These are phyloP conservation scores for Iris macrosiphon DNA, from an alignment of 106 monocot genomes.

Conservation along the genomic window DNA sequence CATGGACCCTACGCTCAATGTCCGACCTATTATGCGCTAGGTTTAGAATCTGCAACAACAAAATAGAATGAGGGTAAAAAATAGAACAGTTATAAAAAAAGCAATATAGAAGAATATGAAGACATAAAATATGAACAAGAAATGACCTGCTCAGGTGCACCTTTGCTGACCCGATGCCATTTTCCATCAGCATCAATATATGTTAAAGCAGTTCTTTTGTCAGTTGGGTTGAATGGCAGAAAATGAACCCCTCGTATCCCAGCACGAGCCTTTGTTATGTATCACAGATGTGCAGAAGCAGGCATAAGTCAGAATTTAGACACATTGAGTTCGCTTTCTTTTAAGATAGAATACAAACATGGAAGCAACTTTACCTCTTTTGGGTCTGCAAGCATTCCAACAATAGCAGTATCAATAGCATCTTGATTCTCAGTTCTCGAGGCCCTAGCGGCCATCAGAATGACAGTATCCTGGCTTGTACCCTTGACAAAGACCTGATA, in stretches of 20 bases:
- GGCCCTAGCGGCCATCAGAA: constrained; percentile 32
- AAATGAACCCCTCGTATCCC: constrained; percentile 60
- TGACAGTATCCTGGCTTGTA: constrained; percentile 13
- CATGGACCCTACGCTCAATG: constrained; percentile 89
- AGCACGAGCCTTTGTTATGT: constrained; percentile 29
- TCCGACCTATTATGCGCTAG: constrained; percentile 91
- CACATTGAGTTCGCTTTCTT: no score
- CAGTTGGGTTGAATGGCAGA: constrained; percentile 62
- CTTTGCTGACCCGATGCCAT: constrained; percentile 58
- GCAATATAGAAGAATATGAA: constrained; percentile 1
- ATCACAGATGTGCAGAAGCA: not conserved
- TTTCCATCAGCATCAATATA: constrained; percentile 39
- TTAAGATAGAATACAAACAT: not conserved
- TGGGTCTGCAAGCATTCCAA: constrained; percentile 36
- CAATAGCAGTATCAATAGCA: constrained; percentile 31
- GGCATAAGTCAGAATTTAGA: constrained; percentile 1
- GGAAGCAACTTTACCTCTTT: constrained; percentile 15
- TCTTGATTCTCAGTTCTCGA: constrained; percentile 41
- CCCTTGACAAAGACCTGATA: constrained; percentile 16
- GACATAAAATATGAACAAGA: not conserved
- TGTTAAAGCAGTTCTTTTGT: constrained; percentile 63
- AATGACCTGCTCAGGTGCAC: constrained; percentile 37
- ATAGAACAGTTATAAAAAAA: not conserved
- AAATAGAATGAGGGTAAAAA: constrained; percentile 8
- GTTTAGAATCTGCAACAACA: constrained; percentile 86